Percentiles rank a stretch among this genome's conserved stretches.
phyloP scores from a whole-genome alignment of 768 basidiomycete genomes.

The Leccinum disarticulatum region DNA sequence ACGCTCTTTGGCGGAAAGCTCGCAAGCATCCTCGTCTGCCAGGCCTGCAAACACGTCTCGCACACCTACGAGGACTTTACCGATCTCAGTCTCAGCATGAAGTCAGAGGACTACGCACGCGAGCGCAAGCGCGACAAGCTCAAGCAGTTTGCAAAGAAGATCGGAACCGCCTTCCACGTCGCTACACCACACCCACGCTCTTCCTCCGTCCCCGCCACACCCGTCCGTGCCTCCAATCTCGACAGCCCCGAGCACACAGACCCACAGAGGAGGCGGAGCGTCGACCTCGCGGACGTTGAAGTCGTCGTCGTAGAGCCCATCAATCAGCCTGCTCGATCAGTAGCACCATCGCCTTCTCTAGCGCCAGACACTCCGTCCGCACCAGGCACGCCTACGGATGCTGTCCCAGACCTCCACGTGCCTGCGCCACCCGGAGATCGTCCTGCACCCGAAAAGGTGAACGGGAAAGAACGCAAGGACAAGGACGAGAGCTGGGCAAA shows the following conservation, averaged over 20 bases:
- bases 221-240: constrained; percentile 30
- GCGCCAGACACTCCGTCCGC: constrained; percentile 10
- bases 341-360: constrained; percentile 1
- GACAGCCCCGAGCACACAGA: constrained; percentile 30
- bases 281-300: constrained; percentile 37
- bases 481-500: constrained; percentile 59
- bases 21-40: constrained; percentile 90
- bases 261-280: constrained; percentile 33
- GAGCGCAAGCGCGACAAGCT: constrained; percentile 77
- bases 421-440: constrained; percentile 7
- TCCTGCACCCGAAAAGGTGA: constrained; percentile 23
- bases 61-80: constrained; percentile 85
- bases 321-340: background rate
- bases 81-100: constrained; percentile 89
- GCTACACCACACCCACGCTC: constrained; percentile 44
- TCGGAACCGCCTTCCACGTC: constrained; percentile 34
- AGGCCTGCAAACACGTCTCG: constrained; percentile 90
- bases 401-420: constrained; percentile 3
- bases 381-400: constrained; percentile 18
- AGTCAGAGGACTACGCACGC: constrained; percentile 72
- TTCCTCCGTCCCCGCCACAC: constrained; percentile 56
- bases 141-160: constrained; percentile 67
- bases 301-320: constrained; percentile 16
- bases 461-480: constrained; percentile 37
- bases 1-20: constrained; percentile 89